Conservation (phyloP, 1,284 basidiomycete genomes). For the Cryptococcus depauperatus region DNA sequence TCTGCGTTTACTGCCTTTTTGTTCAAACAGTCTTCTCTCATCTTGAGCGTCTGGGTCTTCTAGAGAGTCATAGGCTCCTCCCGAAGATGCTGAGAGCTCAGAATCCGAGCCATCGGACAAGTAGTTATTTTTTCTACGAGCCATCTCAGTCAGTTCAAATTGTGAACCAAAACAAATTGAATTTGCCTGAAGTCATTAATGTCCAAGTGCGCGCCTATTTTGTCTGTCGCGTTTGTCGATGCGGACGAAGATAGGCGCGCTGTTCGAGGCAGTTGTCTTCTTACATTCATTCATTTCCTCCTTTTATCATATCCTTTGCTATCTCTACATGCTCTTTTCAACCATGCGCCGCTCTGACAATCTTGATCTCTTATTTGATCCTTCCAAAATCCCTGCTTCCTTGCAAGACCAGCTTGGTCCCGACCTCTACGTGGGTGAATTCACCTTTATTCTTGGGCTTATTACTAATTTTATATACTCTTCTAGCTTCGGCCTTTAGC, state of each 20-base stretch:
- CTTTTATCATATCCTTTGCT: neutral
- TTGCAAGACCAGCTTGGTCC: constrained; percentile 20
- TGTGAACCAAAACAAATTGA: neutral
- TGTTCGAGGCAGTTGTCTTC: too few species aligned
- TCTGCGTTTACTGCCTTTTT: constrained; percentile 57
- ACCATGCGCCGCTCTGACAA: neutral
- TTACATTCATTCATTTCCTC: neutral
- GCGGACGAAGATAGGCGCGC: too few species aligned
- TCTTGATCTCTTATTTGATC: constrained; percentile 32
- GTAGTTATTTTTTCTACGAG: constrained; percentile 66
- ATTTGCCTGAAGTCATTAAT: neutral
- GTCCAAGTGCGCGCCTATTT: constrained; percentile 1
- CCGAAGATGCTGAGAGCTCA: constrained; percentile 48
- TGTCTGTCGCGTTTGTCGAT: neutral
- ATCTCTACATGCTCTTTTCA: neutral
- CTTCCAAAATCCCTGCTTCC: constrained; percentile 22
- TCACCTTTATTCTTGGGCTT: neutral
- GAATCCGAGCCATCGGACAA: constrained; percentile 67
- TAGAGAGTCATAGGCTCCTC: constrained; percentile 48
- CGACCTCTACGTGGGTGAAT: constrained; percentile 24
- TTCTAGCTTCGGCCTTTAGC: constrained; percentile 83
- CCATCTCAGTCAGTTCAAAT: too few species aligned
- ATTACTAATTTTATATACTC: neutral
- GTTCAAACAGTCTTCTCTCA: constrained; percentile 68
- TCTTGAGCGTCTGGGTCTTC: constrained; percentile 62